Percentiles rank a stretch among this genome's conserved stretches.
Evolutionary conservation across 2,329 filamentous ascomycete genomes (phyloP).

Genomic region (Trichoderma hamatum): DNA sequence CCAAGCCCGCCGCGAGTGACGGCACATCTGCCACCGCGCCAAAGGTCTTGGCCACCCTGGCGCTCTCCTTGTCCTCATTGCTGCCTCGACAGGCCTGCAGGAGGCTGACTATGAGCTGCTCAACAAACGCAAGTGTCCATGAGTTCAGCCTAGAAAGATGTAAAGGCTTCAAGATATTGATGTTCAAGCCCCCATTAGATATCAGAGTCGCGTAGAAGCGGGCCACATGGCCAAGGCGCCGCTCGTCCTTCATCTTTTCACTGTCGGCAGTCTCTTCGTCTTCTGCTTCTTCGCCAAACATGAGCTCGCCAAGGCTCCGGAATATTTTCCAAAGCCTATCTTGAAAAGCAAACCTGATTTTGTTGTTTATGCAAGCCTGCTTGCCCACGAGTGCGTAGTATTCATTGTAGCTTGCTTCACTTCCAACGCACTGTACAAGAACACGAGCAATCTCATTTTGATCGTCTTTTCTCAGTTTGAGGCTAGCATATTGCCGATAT

Average conservation of each 20-base stretch:
- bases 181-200: conserved; percentile 48
- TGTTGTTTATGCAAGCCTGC: conserved; percentile 73
- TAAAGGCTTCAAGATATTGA: conserved; percentile 65
- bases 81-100: conserved; percentile 64
- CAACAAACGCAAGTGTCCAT: conserved; percentile 77
- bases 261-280: conserved; percentile 53
- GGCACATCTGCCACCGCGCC: conserved; percentile 63
- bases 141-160: conserved; percentile 77
- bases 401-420: conserved; percentile 83
- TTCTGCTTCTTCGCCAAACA: conserved; percentile 66
- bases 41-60: conserved; percentile 67
- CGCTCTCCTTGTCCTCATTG: conserved; percentile 53
- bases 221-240: conserved; percentile 56
- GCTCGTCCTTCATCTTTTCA: conserved; percentile 51
- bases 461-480: conserved; percentile 83
- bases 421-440: conserved; percentile 81
- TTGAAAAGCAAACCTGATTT: conserved; percentile 82
- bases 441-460: conserved; percentile 86
- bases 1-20: conserved; percentile 71
- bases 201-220: conserved; percentile 59
- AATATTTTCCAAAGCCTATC: conserved; percentile 87
- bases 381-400: conserved; percentile 89
- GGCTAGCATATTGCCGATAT: conserved; percentile 74
- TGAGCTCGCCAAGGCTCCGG: conserved; percentile 78
- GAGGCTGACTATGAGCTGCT: conserved; percentile 76